A percentile compares a stretch with the other conserved stretches of the same genome.
Conservation (phyloP, 768 basidiomycete species). For the Suillus alpinus region DNA sequence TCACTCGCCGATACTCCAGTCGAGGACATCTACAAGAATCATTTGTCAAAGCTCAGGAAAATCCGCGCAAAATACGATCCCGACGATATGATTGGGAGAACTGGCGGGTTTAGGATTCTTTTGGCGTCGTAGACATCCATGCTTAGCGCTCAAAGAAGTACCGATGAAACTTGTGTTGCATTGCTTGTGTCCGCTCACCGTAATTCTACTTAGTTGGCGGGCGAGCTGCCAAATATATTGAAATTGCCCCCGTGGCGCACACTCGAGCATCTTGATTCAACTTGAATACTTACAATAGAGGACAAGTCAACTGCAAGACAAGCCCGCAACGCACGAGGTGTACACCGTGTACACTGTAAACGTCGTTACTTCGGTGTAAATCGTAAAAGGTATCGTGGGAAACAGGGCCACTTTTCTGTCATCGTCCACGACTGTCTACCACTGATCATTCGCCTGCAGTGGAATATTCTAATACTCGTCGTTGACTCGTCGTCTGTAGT, state of each 20-base stretch:
- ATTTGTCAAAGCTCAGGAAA: slow-evolving; percentile 4
- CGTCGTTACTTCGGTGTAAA: no score
- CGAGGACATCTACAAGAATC: slow-evolving; percentile 6
- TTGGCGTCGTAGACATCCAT: not conserved
- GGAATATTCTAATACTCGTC: not conserved
- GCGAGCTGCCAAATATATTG: no score
- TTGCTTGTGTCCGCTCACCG: not conserved
- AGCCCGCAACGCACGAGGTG: no score
- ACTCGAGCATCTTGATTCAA: no score
- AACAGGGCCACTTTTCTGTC: not conserved
- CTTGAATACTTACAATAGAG: no score
- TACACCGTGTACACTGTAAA: no score
- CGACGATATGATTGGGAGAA: slow-evolving; percentile 8
- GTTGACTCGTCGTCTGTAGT: not conserved
- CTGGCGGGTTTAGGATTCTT: slow-evolving; percentile 18
- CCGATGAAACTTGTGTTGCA: no score
- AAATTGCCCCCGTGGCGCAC: no score
- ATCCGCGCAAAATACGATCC: slow-evolving; percentile 13
- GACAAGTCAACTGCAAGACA: no score
- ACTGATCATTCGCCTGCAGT: not conserved
- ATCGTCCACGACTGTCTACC: not conserved
- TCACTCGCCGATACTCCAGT: slow-evolving; percentile 7
- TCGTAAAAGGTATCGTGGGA: not conserved
- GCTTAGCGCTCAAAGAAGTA: not conserved
- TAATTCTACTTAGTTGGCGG: not conserved